Percentiles rank a stretch among this genome's conserved stretches.
These are phyloP conservation scores for Medicago ruthenica DNA, from an alignment of 306 rosid genomes.

Conservation along the genomic window DNA sequence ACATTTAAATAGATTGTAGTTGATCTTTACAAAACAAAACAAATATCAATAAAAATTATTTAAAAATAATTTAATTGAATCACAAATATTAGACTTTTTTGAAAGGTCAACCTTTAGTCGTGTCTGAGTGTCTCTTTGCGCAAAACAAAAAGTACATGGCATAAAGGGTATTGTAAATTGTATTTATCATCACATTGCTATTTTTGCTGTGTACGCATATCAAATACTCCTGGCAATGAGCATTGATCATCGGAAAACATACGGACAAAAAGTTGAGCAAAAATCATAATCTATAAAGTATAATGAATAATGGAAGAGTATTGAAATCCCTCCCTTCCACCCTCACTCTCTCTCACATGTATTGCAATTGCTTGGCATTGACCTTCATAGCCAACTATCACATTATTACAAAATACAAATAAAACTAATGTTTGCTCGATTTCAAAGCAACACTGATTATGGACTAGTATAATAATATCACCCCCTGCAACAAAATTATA, in stretches of 20 bases:
- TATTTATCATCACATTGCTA: background rate
- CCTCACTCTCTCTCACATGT: background rate
- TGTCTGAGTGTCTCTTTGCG: background rate
- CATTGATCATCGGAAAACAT: background rate
- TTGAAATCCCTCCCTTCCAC: background rate
- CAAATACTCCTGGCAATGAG: background rate
- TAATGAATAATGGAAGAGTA: constrained; percentile 10
- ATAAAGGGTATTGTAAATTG: background rate
- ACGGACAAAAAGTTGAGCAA: background rate
- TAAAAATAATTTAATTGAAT: background rate
- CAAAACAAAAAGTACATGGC: background rate
- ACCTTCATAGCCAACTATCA: constrained; percentile 33
- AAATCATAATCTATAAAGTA: background rate
- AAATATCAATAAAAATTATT: background rate
- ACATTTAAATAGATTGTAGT: too few relatives aligned
- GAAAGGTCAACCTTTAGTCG: background rate
- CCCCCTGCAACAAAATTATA: constrained; percentile 38
- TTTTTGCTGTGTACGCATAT: background rate
- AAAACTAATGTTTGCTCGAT: constrained; percentile 10
- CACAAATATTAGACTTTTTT: background rate
- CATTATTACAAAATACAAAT: constrained; percentile 27
- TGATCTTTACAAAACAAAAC: too few relatives aligned
- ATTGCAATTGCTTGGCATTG: constrained; percentile 23
- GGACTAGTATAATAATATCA: constrained; percentile 23
- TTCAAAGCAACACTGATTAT: constrained; percentile 31